Base-by-base conservation (phyloP, 345 rosid species). In the Abelmoschus esculentus region DNA sequence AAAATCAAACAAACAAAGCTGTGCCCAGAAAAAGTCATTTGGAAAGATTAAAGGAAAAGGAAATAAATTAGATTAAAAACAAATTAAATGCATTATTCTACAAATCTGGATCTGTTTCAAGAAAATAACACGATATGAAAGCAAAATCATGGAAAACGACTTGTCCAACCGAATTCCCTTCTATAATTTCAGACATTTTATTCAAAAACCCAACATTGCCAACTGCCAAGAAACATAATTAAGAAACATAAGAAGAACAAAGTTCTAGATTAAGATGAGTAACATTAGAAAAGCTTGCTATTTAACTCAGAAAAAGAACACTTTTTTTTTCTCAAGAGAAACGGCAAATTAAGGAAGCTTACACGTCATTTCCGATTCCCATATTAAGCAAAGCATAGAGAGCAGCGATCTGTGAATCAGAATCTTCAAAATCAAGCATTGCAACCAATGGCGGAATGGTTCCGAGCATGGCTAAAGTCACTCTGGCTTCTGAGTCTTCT, bases 361-460 rank as follows among this genome's bases (percentile, higher is more conserved):
- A 91, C 99, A 53, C 79, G 67, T 91, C 96, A 67, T 91, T 95
- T 56, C 93, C 97, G 78, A 91, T 91, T 50, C 93, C 96, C 18
- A 95, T 89, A 82, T 95, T 95, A 60, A 95, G 96, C 76, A 95
- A 70, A 38, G 96, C 95, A 46, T 95, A 95, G 42, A 95, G 91
- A 3, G 97, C 79, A 44, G 90, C 85, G 78, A 90, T 85, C 78
- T 82, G 92, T 29, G 88, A 70, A 26, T 84, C 86, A 28, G 62
- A 72, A 15, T 83, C 79, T 11, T 69, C 82, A 69, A 70, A 66
- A 69, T 90, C 97, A 54, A 95, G 89, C 93, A 95, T 88, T 31
- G 91, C 96, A 3, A 87, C 96, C 1, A 95, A 70, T 22, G 99
- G 97, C 66, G 97, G 99, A 28, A 95, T 95, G 7, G 92, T 89